These are phyloP conservation scores for Phytophthora cryptogea DNA, from an alignment of 352 stramenopile genomes.

Conservation along the genomic window DNA sequence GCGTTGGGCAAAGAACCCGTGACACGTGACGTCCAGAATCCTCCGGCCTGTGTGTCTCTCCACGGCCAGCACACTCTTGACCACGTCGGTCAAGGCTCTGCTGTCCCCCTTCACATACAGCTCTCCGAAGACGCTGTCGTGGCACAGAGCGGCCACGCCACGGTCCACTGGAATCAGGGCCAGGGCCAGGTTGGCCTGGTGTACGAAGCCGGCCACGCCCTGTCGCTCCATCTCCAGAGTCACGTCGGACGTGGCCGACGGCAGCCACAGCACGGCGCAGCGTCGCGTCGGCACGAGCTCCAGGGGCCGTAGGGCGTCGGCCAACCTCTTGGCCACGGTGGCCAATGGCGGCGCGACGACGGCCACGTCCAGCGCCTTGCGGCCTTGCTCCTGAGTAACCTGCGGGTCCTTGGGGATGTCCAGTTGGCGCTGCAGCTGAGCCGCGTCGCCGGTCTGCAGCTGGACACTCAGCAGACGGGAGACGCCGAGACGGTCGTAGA, in stretches of 20 bases:
- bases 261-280: conserved; percentile 68
- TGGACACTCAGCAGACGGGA: conserved; percentile 55
- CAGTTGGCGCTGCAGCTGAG: conserved; percentile 43
- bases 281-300: conserved; percentile 23
- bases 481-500: conserved; percentile 63
- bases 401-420: conserved; percentile 23
- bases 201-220: conserved; percentile 56
- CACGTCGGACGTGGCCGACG: conserved; percentile 55
- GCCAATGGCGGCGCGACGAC: conserved; percentile 60
- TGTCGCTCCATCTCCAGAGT: conserved; percentile 78
- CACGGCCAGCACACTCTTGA: conserved; percentile 64
- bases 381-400: conserved; percentile 22
- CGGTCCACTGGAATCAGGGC: conserved; percentile 65
- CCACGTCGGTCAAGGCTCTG: conserved; percentile 60
- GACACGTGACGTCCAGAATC: conserved; percentile 49
- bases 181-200: conserved; percentile 57
- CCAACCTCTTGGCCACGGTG: conserved; percentile 55
- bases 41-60: conserved; percentile 45
- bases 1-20: conserved; percentile 55
- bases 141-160: conserved; percentile 59
- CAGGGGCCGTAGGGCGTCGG: conserved; percentile 45
- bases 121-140: conserved; percentile 69
- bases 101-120: conserved; percentile 73
- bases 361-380: conserved; percentile 35
- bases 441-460: conserved; percentile 31